Conservation (phyloP, 2,329 filamentous ascomycete species). For the Colletotrichum eleusines region DNA sequence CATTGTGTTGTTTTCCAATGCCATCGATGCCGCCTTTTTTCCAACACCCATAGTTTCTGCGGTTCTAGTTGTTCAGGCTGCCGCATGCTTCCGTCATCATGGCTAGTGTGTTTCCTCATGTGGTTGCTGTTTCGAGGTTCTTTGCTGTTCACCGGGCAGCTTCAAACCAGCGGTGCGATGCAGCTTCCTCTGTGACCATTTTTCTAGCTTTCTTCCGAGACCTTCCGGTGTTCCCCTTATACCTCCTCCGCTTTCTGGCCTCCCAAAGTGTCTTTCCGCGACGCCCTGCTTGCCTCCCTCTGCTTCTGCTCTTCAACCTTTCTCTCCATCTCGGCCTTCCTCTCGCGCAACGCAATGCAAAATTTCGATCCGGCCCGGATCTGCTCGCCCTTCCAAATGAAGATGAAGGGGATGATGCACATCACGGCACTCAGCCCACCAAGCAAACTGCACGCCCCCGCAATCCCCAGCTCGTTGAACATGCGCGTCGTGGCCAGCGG, state of each 20-base stretch:
- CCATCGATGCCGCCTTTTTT: background rate
- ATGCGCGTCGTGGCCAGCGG: conserved; percentile 67
- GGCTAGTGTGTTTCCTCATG: background rate
- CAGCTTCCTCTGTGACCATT: too few species aligned
- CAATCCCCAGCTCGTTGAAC: conserved; percentile 61
- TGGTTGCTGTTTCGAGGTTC: background rate
- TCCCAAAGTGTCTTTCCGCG: background rate
- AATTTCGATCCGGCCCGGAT: conserved; percentile 71
- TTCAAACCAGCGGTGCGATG: background rate
- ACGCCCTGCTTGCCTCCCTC: conserved; percentile 39
- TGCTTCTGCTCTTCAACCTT: conserved; percentile 53
- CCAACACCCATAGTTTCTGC: background rate
- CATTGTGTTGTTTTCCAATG: background rate
- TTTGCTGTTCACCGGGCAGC: background rate
- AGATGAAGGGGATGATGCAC: conserved; percentile 64
- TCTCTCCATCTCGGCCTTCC: conserved; percentile 60
- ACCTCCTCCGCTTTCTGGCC: conserved; percentile 22
- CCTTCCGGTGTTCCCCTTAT: background rate
- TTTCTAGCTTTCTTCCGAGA: too few species aligned
- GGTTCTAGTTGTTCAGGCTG: background rate
- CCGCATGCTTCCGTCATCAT: background rate
- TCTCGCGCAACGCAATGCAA: conserved; percentile 68
- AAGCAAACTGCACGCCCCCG: conserved; percentile 65
- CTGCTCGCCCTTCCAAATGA: conserved; percentile 65
- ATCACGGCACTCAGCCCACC: conserved; percentile 64